phyloP scores from a whole-genome alignment of 352 stramenopile species.

The Pseudoperonospora humuli region DNA sequence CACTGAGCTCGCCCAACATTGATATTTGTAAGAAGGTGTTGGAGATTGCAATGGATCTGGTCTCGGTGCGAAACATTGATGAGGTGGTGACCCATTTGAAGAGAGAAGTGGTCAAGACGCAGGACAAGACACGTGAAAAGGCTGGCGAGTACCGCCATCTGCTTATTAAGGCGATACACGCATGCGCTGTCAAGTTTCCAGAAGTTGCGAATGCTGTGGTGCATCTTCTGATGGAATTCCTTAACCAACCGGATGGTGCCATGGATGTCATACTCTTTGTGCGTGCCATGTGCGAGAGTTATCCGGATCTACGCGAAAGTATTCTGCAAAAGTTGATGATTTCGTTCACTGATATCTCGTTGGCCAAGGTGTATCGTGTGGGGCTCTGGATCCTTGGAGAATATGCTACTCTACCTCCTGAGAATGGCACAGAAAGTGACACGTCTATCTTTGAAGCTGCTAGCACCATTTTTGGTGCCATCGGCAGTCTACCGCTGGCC shows the following conservation, averaged over 20 bases:
- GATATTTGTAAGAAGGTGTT: conserved; percentile 99
- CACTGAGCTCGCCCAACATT: conserved; percentile 93
- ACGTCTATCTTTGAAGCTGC: conserved; percentile 72
- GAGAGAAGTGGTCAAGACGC: conserved; percentile 87
- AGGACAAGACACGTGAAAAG: conserved; percentile 91
- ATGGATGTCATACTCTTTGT: conserved; percentile 99
- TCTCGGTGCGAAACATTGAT: conserved; percentile 96
- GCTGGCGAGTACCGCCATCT: conserved; percentile 94
- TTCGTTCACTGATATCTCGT: conserved; percentile 89
- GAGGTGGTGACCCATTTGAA: conserved; percentile 92
- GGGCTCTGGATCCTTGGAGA: conserved; percentile 96
- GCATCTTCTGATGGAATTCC: conserved; percentile 98
- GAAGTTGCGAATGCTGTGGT: conserved; percentile 97
- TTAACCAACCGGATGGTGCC: conserved; percentile 90
- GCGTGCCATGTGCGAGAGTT: conserved; percentile 96
- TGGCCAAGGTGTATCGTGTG: conserved; percentile 94
- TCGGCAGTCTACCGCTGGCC: conserved; percentile 70
- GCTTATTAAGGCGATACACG: conserved; percentile 98
- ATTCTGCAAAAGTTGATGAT: conserved; percentile 94
- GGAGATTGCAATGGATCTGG: conserved; percentile 96
- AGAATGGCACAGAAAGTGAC: conserved; percentile 42
- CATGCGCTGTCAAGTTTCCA: conserved; percentile 96
- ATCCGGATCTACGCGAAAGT: conserved; percentile 87
- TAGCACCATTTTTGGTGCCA: conserved; percentile 84
- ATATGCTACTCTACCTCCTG: conserved; percentile 66